These are phyloP conservation scores for Blumeriella jaapii DNA, from an alignment of 2,329 filamentous ascomycete genomes.

Conservation along the genomic window DNA sequence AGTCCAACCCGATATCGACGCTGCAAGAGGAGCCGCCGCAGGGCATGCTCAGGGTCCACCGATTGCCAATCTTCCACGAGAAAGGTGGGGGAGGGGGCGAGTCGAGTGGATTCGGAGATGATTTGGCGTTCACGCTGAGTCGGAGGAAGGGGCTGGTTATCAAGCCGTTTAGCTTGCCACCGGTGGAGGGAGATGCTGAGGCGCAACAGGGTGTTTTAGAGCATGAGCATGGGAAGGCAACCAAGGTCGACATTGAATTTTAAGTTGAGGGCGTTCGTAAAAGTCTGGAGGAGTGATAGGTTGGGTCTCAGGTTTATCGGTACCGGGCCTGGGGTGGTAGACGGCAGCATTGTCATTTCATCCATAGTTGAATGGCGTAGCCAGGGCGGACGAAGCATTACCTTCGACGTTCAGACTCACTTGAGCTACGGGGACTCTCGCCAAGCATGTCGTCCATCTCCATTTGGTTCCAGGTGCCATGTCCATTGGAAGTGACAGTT, in stretches of 20 bases:
- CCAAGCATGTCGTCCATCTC: slow-evolving; percentile 27
- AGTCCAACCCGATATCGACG: slow-evolving; percentile 39
- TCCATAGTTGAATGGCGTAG: no score
- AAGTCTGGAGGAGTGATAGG: no score
- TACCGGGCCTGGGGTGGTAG: no score
- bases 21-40: slow-evolving; percentile 65
- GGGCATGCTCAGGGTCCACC: slow-evolving; percentile 74
- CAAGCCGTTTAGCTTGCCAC: slow-evolving; percentile 79
- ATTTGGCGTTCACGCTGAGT: slow-evolving; percentile 84
- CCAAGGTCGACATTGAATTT: slow-evolving; percentile 27
- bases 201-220: slow-evolving; percentile 22
- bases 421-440: slow-evolving; percentile 22
- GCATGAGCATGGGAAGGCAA: slow-evolving; percentile 22
- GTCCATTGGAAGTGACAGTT: slow-evolving; percentile 24
- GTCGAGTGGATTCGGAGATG: slow-evolving; percentile 59
- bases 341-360: background rate
- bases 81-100: slow-evolving; percentile 69
- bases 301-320: no score
- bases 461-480: slow-evolving; percentile 28
- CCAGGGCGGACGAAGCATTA: slow-evolving; percentile 3
- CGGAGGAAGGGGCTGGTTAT: slow-evolving; percentile 70
- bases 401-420: slow-evolving; percentile 11
- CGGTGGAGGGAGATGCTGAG: slow-evolving; percentile 60
- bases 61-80: slow-evolving; percentile 75
- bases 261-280: no score